Percentiles rank a stretch among this genome's conserved stretches.
Conservation (phyloP, 352 stramenopile species). For the Thraustochytrium striatum region DNA sequence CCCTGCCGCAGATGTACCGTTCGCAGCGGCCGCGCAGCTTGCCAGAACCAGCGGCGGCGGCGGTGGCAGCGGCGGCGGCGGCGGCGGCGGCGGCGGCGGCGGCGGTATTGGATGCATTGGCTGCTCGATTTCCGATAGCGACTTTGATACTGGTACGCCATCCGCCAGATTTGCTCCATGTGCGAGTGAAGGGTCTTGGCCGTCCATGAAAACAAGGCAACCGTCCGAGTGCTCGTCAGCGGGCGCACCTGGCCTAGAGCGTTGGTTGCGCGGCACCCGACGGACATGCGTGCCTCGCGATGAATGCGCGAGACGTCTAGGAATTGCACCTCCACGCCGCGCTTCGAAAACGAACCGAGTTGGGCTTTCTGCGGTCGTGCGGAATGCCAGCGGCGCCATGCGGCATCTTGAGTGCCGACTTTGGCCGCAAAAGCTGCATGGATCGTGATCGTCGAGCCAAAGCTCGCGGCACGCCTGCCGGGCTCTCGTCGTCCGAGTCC, state of each 20-base stretch:
- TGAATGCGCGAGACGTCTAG: slow-evolving; percentile 4
- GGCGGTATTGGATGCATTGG: no score
- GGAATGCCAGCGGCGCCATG: not conserved
- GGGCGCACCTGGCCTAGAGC: slow-evolving; percentile 9
- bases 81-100: no score
- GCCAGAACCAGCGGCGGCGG: no score
- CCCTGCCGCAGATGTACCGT: no score
- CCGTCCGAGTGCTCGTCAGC: slow-evolving; percentile 28
- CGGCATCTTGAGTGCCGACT: slow-evolving; percentile 34
- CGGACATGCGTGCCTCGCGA: slow-evolving; percentile 35
- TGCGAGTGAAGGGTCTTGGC: no score
- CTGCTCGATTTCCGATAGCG: no score
- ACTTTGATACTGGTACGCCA: no score
- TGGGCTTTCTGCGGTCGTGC: not conserved
- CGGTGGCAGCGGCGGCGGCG: no score
- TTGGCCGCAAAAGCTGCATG: not conserved
- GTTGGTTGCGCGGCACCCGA: slow-evolving; percentile 6
- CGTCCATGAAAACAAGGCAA: not conserved
- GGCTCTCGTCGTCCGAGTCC: slow-evolving; percentile 37
- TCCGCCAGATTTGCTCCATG: no score
- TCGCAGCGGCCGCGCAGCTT: no score
- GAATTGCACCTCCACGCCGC: not conserved
- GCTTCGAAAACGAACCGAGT: slow-evolving; percentile 31
- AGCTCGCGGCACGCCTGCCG: not conserved
- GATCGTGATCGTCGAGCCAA: not conserved